phyloP scores from a whole-genome alignment of 306 rosid genomes.

The Ammopiptanthus mongolicus region DNA sequence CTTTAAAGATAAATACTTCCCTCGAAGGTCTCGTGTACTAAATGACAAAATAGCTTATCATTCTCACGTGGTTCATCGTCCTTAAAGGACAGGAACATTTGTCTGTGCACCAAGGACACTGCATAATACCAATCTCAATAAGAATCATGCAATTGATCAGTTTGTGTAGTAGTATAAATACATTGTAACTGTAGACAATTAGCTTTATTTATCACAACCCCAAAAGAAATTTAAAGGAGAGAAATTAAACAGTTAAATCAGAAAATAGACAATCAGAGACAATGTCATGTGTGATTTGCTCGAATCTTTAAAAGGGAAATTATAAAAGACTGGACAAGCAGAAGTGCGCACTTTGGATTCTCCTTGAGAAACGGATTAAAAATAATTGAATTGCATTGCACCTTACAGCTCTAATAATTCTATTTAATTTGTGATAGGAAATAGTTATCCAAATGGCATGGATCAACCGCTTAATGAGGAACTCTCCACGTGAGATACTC shows the following conservation, averaged over 20 bases:
- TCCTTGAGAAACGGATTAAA: conserved; percentile 13
- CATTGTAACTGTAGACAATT: not conserved
- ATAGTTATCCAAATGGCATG: conserved; percentile 17
- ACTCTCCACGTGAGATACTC: conserved; percentile 32
- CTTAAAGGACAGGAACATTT: conserved; percentile 26
- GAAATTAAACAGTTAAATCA: conserved; percentile 1
- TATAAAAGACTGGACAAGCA: conserved; percentile 23
- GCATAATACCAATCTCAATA: conserved; percentile 14
- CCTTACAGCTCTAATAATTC: not conserved
- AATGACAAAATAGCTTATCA: conserved; percentile 11
- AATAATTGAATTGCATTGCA: not conserved
- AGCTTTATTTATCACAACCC: not conserved
- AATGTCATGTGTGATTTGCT: conserved; percentile 27
- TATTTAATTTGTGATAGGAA: not conserved
- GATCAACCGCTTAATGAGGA: conserved; percentile 23
- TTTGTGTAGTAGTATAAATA: conserved; percentile 1
- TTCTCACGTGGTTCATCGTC: conserved; percentile 33
- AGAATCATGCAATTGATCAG: conserved; percentile 5
- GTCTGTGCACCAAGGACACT: conserved; percentile 24
- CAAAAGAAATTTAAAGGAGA: not conserved
- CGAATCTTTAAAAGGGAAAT: conserved; percentile 26
- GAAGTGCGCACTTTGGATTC: conserved; percentile 41
- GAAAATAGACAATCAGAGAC: conserved; percentile 19
- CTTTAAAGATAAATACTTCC: not conserved
- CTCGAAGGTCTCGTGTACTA: not conserved